Evolutionary conservation across 352 stramenopile genomes (phyloP).

Genomic region (Pythium angustatum): DNA sequence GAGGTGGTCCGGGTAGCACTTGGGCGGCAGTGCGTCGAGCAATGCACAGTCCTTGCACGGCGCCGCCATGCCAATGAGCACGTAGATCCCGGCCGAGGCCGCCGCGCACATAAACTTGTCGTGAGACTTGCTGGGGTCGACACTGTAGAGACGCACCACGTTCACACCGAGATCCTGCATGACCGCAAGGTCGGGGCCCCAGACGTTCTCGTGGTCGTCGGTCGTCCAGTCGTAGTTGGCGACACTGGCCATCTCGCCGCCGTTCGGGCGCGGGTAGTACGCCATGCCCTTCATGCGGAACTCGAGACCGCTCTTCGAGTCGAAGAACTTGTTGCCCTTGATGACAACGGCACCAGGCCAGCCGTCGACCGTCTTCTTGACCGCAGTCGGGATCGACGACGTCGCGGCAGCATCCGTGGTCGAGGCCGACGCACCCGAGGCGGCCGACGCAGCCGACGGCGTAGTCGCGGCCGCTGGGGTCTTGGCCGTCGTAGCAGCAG

Average conservation of each 20-base stretch:
- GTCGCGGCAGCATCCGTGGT: not conserved
- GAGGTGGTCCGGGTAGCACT: conserved; percentile 49
- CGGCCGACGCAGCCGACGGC: not conserved
- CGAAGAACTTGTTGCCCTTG: conserved; percentile 78
- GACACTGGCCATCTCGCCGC: conserved; percentile 37
- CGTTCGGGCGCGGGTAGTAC: conserved; percentile 73
- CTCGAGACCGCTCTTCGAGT: conserved; percentile 47
- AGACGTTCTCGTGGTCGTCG: conserved; percentile 59
- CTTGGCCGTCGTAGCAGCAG: conserved; percentile 1
- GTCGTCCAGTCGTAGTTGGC: conserved; percentile 66
- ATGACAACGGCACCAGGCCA: conserved; percentile 48
- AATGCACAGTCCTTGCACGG: conserved; percentile 45
- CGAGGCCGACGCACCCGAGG: conserved; percentile 5
- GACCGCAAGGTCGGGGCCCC: conserved; percentile 46
- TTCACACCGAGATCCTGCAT: conserved; percentile 71
- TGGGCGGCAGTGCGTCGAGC: conserved; percentile 33
- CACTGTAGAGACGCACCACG: conserved; percentile 65
- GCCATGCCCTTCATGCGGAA: conserved; percentile 72
- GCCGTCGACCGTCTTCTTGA: conserved; percentile 27
- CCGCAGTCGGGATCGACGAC: conserved; percentile 14
- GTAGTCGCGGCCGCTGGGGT: conserved; percentile 5
- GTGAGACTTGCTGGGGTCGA: conserved; percentile 61
- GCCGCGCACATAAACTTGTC: conserved; percentile 80
- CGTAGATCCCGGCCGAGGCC: conserved; percentile 52
- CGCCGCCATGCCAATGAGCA: conserved; percentile 49